phyloP scores from a whole-genome alignment of 306 rosid species.

The Trichosanthes truncata region DNA sequence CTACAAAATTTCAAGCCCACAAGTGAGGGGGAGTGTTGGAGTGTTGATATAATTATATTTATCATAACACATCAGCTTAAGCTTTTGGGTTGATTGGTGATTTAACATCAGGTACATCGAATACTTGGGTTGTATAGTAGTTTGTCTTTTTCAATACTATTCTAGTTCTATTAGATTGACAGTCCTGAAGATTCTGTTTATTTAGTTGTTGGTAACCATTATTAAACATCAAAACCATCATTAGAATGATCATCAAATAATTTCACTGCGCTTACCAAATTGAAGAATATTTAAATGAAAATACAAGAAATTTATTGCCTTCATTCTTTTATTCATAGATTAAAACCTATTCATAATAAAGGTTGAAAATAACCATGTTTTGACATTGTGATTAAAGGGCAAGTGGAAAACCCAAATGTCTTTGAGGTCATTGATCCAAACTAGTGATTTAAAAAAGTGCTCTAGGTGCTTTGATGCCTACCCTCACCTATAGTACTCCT shows the following conservation, averaged over 20 bases:
- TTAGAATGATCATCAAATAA: not conserved
- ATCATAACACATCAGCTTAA: too few relatives aligned
- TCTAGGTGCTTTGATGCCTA: not conserved
- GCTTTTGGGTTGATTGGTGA: too few relatives aligned
- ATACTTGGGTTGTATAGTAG: not conserved
- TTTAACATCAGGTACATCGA: not conserved
- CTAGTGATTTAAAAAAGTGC: not conserved
- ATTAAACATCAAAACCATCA: not conserved
- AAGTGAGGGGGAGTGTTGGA: too few relatives aligned
- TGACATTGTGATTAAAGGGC: not conserved
- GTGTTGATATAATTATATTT: too few relatives aligned
- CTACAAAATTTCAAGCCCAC: too few relatives aligned
- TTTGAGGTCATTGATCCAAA: not conserved
- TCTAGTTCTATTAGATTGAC: not conserved
- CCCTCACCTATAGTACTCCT: not conserved
- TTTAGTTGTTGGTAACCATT: not conserved
- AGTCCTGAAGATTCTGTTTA: not conserved
- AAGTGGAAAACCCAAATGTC: not conserved
- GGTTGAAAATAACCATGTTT: not conserved
- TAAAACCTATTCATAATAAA: not conserved
- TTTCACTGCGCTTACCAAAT: not conserved
- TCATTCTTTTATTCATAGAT: not conserved
- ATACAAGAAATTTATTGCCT: not conserved
- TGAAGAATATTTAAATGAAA: not conserved
- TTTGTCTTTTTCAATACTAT: not conserved